phyloP scores from a whole-genome alignment of 2,329 filamentous ascomycete species.

The Paecilomyces variotii region DNA sequence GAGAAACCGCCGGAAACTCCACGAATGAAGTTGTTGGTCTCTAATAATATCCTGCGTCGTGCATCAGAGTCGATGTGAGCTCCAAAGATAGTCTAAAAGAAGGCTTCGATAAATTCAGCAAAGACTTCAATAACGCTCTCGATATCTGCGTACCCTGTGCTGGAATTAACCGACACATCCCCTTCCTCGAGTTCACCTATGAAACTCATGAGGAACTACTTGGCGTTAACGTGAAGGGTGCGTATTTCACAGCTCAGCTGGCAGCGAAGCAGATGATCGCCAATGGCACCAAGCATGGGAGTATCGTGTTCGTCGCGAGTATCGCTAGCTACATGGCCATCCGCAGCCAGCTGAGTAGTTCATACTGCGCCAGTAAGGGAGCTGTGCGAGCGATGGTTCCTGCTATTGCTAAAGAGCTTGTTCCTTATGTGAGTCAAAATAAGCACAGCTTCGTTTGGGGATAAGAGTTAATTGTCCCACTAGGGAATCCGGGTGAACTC shows the following conservation, averaged over 20 bases:
- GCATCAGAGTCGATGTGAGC: conserved; percentile 32
- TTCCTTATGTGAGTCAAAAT: conserved; percentile 22
- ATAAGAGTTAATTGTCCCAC: conserved; percentile 5
- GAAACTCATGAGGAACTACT: conserved; percentile 36
- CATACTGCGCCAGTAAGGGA: conserved; percentile 43
- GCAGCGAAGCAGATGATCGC: conserved; percentile 45
- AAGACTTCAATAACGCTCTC: conserved; percentile 28
- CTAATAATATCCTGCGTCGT: neutral
- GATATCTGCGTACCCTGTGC: conserved; percentile 41
- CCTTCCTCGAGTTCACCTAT: conserved; percentile 39
- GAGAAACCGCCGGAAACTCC: neutral
- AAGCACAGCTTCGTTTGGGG: neutral
- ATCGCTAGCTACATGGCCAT: conserved; percentile 48
- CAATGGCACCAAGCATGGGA: conserved; percentile 43
- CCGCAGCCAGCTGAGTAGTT: conserved; percentile 40
- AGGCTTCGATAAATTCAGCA: conserved; percentile 26
- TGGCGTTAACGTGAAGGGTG: conserved; percentile 37
- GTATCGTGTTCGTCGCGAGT: conserved; percentile 47
- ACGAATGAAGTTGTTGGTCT: neutral
- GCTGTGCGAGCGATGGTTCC: conserved; percentile 42
- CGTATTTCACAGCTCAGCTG: conserved; percentile 41
- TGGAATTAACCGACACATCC: conserved; percentile 38
- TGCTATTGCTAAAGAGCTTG: conserved; percentile 40
- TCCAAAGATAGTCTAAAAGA: conserved; percentile 20
- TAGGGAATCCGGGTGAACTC: conserved; percentile 37